A percentile compares a stretch with the other conserved stretches of the same genome.
phyloP scores from a whole-genome alignment of 768 basidiomycete species.

The Cyclocybe aegerita region DNA sequence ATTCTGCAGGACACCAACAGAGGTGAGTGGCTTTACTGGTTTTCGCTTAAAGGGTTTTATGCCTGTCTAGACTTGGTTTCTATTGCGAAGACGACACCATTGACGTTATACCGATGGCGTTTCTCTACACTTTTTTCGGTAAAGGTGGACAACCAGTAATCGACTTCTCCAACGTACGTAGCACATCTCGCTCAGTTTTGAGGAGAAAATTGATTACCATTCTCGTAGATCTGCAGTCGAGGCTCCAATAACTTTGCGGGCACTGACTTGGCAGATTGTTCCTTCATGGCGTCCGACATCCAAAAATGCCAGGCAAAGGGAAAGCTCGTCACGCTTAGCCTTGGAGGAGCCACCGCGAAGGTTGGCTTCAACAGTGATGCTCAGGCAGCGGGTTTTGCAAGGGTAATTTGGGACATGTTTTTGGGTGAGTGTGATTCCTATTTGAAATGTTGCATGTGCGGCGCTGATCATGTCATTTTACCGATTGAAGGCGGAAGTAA shows the following conservation, averaged over 20 bases:
- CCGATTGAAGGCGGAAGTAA: constrained; percentile 27
- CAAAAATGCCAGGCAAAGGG: constrained; percentile 63
- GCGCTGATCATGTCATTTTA: too few relatives aligned
- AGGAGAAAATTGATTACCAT: background rate
- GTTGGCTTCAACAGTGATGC: constrained; percentile 54
- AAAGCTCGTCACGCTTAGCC: constrained; percentile 51
- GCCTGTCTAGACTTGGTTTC: constrained; percentile 41
- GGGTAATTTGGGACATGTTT: constrained; percentile 69
- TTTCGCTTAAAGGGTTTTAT: background rate
- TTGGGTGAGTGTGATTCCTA: constrained; percentile 40
- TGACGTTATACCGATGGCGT: constrained; percentile 61
- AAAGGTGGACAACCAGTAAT: constrained; percentile 56
- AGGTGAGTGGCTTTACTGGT: constrained; percentile 19
- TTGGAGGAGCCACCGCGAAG: constrained; percentile 60
- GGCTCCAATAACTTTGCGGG: constrained; percentile 52
- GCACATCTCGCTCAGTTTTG: background rate
- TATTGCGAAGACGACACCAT: constrained; percentile 66
- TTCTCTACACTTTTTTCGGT: constrained; percentile 61
- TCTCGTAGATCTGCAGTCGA: constrained; percentile 52
- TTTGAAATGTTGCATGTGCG: background rate
- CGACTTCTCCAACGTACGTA: constrained; percentile 59
- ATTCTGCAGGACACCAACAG: constrained; percentile 36
- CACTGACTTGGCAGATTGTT: constrained; percentile 63
- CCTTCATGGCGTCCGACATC: constrained; percentile 60
- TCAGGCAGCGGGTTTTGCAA: constrained; percentile 54